These are phyloP conservation scores for Lophiostoma macrostomum DNA, from an alignment of 495 filamentous ascomycete species.

Conservation along the genomic window DNA sequence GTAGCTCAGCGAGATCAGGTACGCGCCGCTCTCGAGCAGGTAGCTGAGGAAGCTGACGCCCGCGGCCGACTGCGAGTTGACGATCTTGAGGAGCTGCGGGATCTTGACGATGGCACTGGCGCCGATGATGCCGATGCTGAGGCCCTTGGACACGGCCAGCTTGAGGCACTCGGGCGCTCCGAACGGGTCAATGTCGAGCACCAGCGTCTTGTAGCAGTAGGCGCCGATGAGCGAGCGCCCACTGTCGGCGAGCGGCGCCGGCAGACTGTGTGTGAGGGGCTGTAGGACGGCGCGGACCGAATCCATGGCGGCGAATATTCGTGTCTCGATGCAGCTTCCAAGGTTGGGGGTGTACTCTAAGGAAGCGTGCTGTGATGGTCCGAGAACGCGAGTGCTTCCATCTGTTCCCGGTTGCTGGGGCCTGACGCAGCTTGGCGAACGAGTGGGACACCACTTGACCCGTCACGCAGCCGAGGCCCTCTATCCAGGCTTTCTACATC, in stretches of 20 bases:
- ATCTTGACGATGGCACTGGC: constrained; percentile 90
- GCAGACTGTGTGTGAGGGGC: constrained; percentile 76
- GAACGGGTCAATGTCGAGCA: constrained; percentile 74
- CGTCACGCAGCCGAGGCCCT: no score
- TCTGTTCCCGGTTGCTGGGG: no score
- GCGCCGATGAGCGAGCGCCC: constrained; percentile 77
- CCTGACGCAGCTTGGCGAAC: no score
- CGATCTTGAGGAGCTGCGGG: constrained; percentile 89
- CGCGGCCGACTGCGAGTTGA: constrained; percentile 69
- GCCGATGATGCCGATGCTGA: constrained; percentile 88
- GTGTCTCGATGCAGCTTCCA: no score
- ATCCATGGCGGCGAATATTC: constrained; percentile 39
- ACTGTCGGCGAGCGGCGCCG: constrained; percentile 69
- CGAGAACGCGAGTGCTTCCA: no score
- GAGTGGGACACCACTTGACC: no score
- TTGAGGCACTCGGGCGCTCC: constrained; percentile 71
- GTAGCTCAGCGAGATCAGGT: constrained; percentile 85
- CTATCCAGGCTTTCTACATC: no score
- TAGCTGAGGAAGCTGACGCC: constrained; percentile 89
- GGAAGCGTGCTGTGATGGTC: no score
- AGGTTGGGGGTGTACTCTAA: no score
- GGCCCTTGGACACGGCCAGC: constrained; percentile 82
- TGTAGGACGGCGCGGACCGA: constrained; percentile 62
- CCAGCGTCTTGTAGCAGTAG: constrained; percentile 74
- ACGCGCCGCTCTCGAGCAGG: constrained; percentile 80